phyloP scores from a whole-genome alignment of 441 rosid genomes.

The Manihot esculenta region DNA sequence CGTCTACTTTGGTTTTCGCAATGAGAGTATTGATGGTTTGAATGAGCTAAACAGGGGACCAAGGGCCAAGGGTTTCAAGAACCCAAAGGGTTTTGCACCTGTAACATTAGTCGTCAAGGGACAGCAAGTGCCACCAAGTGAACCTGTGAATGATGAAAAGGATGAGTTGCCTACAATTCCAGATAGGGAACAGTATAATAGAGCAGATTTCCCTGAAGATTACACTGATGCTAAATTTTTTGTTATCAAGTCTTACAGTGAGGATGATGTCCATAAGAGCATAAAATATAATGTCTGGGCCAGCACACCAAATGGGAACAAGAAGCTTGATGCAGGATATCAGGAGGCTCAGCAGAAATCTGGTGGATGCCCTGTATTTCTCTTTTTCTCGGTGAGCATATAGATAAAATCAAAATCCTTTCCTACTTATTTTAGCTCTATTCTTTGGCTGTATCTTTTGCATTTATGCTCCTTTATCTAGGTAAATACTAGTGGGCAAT shows the following conservation, averaged over 20 bases:
- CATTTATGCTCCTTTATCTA: slow-evolving; percentile 16
- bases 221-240: slow-evolving; percentile 71
- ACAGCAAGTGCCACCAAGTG: slow-evolving; percentile 39
- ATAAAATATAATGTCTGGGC: slow-evolving; percentile 93
- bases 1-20: slow-evolving; percentile 55
- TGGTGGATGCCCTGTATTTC: slow-evolving; percentile 72
- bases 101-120: slow-evolving; percentile 42
- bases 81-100: slow-evolving; percentile 50
- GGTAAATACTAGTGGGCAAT: slow-evolving; percentile 96
- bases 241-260: slow-evolving; percentile 89
- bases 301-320: slow-evolving; percentile 93
- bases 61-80: slow-evolving; percentile 73
- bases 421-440: not conserved
- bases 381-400: slow-evolving; percentile 76
- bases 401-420: slow-evolving; percentile 9
- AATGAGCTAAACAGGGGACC: too few relatives aligned
- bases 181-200: slow-evolving; percentile 63
- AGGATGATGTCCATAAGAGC: slow-evolving; percentile 94
- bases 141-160: slow-evolving; percentile 40
- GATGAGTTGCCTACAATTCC: slow-evolving; percentile 40
- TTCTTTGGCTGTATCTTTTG: not conserved
- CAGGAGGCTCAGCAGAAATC: slow-evolving; percentile 74
- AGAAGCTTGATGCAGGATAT: slow-evolving; percentile 87
- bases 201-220: slow-evolving; percentile 59
- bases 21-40: slow-evolving; percentile 73